phyloP scores from a whole-genome alignment of 2,329 filamentous ascomycete genomes.

The Penicillium brevicompactum region DNA sequence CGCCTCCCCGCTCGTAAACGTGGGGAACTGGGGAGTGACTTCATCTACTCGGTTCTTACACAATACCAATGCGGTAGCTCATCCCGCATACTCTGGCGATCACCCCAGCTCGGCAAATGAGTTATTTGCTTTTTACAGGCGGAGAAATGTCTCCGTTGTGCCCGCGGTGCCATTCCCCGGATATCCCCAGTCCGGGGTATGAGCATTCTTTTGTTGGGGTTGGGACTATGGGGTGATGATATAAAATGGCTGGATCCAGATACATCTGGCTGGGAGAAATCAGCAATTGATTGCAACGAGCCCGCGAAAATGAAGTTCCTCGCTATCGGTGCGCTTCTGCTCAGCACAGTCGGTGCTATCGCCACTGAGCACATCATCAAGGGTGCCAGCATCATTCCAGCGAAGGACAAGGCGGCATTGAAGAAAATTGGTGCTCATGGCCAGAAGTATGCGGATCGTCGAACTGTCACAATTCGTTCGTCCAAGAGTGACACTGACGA shows the following conservation, averaged over 20 bases:
- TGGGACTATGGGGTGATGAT: background rate
- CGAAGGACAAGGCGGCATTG: conserved; percentile 19
- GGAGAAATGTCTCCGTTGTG: conserved; percentile 22
- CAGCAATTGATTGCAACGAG: background rate
- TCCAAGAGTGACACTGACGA: conserved; percentile 60
- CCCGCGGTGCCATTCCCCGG: conserved; percentile 6
- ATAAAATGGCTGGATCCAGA: background rate
- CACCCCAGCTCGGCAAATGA: background rate
- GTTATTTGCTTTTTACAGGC: conserved; percentile 23
- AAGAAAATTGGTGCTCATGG: conserved; percentile 26
- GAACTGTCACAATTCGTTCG: conserved; percentile 54
- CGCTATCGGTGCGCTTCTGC: conserved; percentile 22
- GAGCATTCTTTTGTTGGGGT: background rate
- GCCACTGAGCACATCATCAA: conserved; percentile 22
- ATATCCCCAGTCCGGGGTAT: background rate
- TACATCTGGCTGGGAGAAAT: background rate
- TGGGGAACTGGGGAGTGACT: conserved; percentile 21
- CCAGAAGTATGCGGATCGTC: conserved; percentile 37
- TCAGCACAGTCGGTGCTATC: conserved; percentile 20
- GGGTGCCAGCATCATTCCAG: conserved; percentile 29
- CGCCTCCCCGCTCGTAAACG: conserved; percentile 10
- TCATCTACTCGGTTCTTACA: background rate
- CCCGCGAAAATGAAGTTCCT: conserved; percentile 28
- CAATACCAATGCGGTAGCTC: background rate
- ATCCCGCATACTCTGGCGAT: conserved; percentile 7